These are phyloP conservation scores for Linanthus parryae DNA, from an alignment of 148 eudicot species.

Conservation along the genomic window DNA sequence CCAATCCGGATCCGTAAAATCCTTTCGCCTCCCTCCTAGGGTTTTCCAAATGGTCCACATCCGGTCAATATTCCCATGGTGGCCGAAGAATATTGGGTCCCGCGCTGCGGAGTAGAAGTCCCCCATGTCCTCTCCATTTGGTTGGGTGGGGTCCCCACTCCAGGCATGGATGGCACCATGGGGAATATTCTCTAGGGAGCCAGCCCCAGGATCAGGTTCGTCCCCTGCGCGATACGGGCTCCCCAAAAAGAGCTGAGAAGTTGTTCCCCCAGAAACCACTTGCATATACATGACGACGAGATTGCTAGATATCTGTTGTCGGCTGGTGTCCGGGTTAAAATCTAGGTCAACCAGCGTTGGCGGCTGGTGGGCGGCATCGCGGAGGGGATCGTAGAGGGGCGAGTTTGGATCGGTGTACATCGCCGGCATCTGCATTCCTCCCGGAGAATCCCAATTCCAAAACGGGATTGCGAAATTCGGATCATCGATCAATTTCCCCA, in stretches of 20 bases:
- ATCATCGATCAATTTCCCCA: conserved; percentile 53
- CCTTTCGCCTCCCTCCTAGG: conserved; percentile 35
- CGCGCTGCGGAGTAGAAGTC: conserved; percentile 76
- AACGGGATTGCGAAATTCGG: conserved; percentile 72
- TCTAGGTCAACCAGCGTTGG: conserved; percentile 45
- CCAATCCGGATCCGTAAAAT: conserved; percentile 64
- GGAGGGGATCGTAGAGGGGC: conserved; percentile 35
- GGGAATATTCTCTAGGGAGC: conserved; percentile 55
- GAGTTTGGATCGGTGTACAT: conserved; percentile 35
- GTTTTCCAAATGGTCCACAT: conserved; percentile 74
- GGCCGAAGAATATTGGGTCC: conserved; percentile 70
- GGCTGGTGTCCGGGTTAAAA: conserved; percentile 19
- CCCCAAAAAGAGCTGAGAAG: conserved; percentile 53
- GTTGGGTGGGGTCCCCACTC: conserved; percentile 57
- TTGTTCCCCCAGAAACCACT: conserved; percentile 54
- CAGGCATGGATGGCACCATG: conserved; percentile 74
- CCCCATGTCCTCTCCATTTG: conserved; percentile 73
- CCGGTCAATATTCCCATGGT: conserved; percentile 66
- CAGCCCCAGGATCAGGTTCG: conserved; percentile 44
- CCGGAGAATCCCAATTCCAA: conserved; percentile 76
- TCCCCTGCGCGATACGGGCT: conserved; percentile 66
- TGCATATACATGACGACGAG: conserved; percentile 72
- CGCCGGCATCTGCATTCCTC: conserved; percentile 53
- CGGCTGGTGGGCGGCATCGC: conserved; percentile 46
- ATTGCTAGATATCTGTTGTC: conserved; percentile 33